These are phyloP conservation scores for Musa balbisiana DNA, from an alignment of 202 grass and related monocot species.

Conservation along the genomic window DNA sequence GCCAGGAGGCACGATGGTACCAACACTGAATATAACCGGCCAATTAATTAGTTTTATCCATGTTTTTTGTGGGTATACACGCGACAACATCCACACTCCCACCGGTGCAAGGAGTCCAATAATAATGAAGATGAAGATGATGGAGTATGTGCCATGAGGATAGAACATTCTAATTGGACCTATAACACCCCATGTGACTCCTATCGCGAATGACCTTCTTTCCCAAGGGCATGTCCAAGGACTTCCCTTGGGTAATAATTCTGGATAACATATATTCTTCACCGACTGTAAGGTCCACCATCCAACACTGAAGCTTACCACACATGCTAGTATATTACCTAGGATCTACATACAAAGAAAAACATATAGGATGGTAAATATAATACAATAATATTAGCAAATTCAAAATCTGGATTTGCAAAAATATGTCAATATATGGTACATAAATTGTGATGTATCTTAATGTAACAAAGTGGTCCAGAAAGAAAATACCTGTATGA, in stretches of 20 bases:
- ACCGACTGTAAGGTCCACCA: constrained; percentile 27
- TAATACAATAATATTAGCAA: not conserved
- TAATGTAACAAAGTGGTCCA: too few species aligned
- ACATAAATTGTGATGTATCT: too few species aligned
- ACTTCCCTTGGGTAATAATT: constrained; percentile 13
- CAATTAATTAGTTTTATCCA: constrained; percentile 20
- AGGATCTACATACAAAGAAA: constrained; percentile 11
- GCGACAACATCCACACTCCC: not conserved
- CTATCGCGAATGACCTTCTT: accelerated
- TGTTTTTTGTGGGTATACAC: constrained; percentile 6
- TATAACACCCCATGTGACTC: not conserved
- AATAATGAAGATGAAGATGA: constrained; percentile 10
- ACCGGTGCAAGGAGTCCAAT: constrained; percentile 12
- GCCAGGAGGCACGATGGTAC: not conserved
- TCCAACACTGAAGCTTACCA: not conserved
- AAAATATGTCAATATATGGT: too few species aligned
- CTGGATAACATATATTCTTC: constrained; percentile 22
- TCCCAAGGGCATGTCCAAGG: constrained; percentile 11
- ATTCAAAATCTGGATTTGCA: too few species aligned
- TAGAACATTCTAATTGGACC: constrained; percentile 14
- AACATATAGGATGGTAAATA: not conserved
- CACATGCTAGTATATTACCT: not conserved
- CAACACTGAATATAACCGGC: constrained; percentile 11
- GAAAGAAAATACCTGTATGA: not conserved
- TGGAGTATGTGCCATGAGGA: constrained; percentile 2